Evolutionary conservation across 257 asterid genomes (phyloP).

Genomic region (Nicotiana noctiflora): DNA sequence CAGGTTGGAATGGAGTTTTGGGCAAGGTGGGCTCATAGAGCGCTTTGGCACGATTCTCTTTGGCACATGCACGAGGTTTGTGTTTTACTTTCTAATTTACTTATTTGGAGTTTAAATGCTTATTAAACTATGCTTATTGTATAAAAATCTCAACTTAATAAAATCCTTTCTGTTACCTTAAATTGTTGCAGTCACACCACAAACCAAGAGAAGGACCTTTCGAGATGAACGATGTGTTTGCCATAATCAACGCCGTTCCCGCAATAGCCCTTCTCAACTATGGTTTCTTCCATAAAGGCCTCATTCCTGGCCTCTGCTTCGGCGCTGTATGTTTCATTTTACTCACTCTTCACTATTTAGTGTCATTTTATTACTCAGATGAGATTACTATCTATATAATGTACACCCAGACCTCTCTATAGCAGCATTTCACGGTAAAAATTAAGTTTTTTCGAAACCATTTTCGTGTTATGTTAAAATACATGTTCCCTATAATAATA

Average conservation of each 20-base stretch:
- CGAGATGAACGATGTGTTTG: conserved; percentile 88
- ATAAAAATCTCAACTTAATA: no score
- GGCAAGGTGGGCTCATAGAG: conserved; percentile 99
- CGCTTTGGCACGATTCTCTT: conserved; percentile 93
- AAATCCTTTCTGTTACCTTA: not conserved
- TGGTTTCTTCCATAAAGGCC: conserved; percentile 87
- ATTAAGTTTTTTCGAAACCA: no score
- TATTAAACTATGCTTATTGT: not conserved
- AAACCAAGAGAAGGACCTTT: conserved; percentile 95
- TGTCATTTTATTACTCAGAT: not conserved
- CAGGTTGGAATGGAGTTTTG: conserved; percentile 99
- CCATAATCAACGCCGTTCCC: conserved; percentile 83
- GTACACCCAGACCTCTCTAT: no score
- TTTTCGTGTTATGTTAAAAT: no score
- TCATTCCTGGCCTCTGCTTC: conserved; percentile 92
- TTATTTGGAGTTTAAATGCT: not conserved
- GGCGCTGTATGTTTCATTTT: conserved; percentile 64
- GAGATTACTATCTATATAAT: not conserved
- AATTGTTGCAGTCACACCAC: conserved; percentile 77
- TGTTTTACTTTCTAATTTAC: not conserved
- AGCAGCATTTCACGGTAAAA: no score
- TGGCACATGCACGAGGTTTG: conserved; percentile 99
- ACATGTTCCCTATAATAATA: no score
- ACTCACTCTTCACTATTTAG: not conserved
- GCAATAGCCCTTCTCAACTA: conserved; percentile 86